Percentiles rank a stretch among this genome's conserved stretches.
These are phyloP conservation scores for Acanthamoeba culbertsoni DNA, from an alignment of 208 protist species.

Conservation along the genomic window DNA sequence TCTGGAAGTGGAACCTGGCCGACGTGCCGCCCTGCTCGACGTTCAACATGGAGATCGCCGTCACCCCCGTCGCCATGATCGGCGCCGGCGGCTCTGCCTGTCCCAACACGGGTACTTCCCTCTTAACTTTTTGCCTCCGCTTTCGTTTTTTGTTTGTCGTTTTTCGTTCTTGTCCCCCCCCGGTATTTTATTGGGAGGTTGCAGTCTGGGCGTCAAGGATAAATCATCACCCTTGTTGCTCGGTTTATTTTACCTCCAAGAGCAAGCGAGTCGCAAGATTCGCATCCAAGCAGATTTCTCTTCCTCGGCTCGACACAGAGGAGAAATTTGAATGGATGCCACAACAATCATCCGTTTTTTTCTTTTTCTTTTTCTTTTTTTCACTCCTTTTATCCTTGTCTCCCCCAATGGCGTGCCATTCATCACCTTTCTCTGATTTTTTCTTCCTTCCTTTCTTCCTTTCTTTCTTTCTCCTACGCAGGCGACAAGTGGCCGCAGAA, in stretches of 20 bases:
- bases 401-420: too few relatives aligned
- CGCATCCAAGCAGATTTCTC: neutral
- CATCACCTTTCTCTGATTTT: neutral
- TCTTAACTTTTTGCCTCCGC: neutral
- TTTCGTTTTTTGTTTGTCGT: neutral
- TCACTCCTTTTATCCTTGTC: too few relatives aligned
- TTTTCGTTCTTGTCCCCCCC: neutral
- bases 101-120: neutral
- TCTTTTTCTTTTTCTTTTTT: too few relatives aligned
- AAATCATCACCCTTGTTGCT: neutral
- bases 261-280: too few relatives aligned
- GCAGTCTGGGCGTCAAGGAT: neutral
- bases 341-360: neutral
- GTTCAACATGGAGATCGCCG: slow-evolving; percentile 50
- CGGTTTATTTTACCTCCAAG: neutral
- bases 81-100: neutral
- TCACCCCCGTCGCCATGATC: slow-evolving; percentile 26
- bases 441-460: neutral
- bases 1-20: slow-evolving; percentile 51
- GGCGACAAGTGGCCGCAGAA: slow-evolving; percentile 40
- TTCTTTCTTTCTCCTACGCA: neutral
- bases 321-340: neutral
- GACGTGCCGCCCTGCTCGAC: neutral
- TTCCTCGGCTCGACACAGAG: neutral
- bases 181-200: neutral